A percentile compares a stretch with the other conserved stretches of the same genome.
Evolutionary conservation across 352 stramenopile species (phyloP).

Genomic region (Pythium aphanidermatum): DNA sequence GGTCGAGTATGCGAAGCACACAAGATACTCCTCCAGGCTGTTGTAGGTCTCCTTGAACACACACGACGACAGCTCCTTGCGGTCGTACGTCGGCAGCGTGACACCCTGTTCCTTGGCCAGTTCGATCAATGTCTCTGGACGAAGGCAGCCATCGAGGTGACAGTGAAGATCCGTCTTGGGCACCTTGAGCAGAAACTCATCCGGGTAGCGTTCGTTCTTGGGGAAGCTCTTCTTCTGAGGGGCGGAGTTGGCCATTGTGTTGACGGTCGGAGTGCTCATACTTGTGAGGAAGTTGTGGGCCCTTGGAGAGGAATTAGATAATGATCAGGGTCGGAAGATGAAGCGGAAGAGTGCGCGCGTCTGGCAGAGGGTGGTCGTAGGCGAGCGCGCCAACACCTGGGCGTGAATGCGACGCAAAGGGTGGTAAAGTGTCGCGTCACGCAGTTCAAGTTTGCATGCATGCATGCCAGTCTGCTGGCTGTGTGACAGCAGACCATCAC

Average conservation of each 20-base stretch:
- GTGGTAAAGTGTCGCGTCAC: no score
- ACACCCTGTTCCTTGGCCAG: constrained; percentile 67
- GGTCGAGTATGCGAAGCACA: constrained; percentile 73
- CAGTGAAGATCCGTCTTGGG: constrained; percentile 86
- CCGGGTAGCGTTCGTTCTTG: constrained; percentile 47
- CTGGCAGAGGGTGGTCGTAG: no score
- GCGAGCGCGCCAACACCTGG: background rate
- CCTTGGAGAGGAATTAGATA: background rate
- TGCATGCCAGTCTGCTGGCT: no score
- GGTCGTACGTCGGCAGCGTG: constrained; percentile 70
- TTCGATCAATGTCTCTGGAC: constrained; percentile 78
- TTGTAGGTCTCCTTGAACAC: constrained; percentile 83
- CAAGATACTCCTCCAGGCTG: constrained; percentile 79
- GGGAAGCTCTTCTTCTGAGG: constrained; percentile 32
- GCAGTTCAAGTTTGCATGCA: no score
- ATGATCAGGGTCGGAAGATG: background rate
- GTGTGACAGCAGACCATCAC: no score
- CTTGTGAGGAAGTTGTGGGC: background rate
- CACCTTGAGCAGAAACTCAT: constrained; percentile 64
- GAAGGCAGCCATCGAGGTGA: constrained; percentile 81
- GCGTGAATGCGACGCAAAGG: background rate
- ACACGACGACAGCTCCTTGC: constrained; percentile 36
- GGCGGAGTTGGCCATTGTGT: background rate
- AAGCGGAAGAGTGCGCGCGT: background rate
- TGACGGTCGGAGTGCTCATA: background rate